Conservation (phyloP, 2,329 filamentous ascomycete species). For the Emmonsia crescens region DNA sequence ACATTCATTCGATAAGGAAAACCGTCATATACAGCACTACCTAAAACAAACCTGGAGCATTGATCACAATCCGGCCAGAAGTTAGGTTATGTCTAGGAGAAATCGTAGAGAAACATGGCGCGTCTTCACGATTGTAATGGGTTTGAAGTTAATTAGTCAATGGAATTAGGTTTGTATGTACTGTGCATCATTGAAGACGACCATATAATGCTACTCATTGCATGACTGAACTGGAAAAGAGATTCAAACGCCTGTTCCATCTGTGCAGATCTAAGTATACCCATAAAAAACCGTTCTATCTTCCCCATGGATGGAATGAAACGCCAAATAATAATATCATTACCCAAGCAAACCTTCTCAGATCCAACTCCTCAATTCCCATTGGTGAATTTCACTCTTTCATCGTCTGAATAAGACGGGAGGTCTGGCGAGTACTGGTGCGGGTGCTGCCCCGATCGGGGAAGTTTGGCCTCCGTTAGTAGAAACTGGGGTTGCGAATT, state of each 20-base stretch:
- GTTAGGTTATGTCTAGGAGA: no score
- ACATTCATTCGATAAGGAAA: no score
- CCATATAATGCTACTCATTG: no score
- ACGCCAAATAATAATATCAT: background rate
- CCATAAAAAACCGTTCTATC: background rate
- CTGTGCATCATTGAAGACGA: no score
- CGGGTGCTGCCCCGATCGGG: background rate
- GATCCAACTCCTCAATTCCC: background rate
- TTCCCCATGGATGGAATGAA: background rate
- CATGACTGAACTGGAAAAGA: no score
- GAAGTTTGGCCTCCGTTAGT: background rate
- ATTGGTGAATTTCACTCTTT: background rate
- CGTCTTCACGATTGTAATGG: background rate
- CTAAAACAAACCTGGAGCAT: background rate
- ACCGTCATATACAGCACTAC: no score
- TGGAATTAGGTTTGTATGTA: background rate
- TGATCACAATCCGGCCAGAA: background rate
- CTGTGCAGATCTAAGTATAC: background rate
- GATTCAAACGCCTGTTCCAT: background rate
- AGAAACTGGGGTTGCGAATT: background rate
- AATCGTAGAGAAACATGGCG: no score
- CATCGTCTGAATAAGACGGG: constrained; percentile 1
- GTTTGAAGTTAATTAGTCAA: background rate
- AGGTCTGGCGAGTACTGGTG: background rate
- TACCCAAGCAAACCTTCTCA: background rate